These are phyloP conservation scores for Ichthyophthirius multifiliis DNA, from an alignment of 169 alveolate species.

Conservation along the genomic window DNA sequence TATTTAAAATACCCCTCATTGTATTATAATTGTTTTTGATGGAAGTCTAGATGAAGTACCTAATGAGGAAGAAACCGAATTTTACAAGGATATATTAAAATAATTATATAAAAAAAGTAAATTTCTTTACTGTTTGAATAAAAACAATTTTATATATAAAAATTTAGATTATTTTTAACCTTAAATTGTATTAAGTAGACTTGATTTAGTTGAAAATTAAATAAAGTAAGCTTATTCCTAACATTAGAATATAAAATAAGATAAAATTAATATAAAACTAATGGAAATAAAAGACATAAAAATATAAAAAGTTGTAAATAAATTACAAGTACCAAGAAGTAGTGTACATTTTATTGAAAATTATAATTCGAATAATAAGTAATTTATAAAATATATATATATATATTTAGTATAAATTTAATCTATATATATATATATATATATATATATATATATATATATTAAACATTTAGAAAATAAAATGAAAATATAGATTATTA, in stretches of 20 bases:
- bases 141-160: not conserved
- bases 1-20: slow-evolving; percentile 5
- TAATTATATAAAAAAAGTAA: slow-evolving; percentile 27
- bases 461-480: too few species aligned
- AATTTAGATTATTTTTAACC: slow-evolving; percentile 29
- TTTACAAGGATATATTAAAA: slow-evolving; percentile 17
- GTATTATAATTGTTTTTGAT: slow-evolving; percentile 29
- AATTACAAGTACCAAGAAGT: slow-evolving; percentile 28
- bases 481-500: not conserved
- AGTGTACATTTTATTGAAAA: slow-evolving; percentile 46
- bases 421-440: not conserved
- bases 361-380: slow-evolving; percentile 17
- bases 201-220: slow-evolving; percentile 31
- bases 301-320: slow-evolving; percentile 36
- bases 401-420: not conserved
- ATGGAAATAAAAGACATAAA: slow-evolving; percentile 26
- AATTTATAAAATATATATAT: not conserved
- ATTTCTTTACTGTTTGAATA: too few species aligned
- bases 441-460: too few species aligned
- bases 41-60: slow-evolving; percentile 41
- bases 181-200: slow-evolving; percentile 16
- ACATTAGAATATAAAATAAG: not conserved
- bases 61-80: slow-evolving; percentile 38
- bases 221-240: not conserved
- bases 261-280: not conserved